A percentile compares a stretch with the other conserved stretches of the same genome.
These are phyloP conservation scores for Fusarium sp. DNA, from an alignment of 2,329 filamentous ascomycete species.

Conservation along the genomic window DNA sequence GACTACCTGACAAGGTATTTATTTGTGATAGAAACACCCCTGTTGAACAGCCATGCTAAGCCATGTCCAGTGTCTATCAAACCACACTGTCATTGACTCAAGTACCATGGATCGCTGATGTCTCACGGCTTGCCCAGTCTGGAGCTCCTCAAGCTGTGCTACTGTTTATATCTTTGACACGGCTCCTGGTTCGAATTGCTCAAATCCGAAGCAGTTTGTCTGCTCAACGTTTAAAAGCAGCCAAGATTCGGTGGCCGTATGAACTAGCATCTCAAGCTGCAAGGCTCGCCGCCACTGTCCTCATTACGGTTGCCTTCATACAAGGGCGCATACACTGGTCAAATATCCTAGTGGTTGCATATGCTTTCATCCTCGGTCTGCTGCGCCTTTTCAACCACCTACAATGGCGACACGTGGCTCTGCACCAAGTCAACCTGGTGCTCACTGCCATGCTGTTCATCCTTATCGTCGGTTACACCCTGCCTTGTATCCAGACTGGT, in stretches of 20 bases:
- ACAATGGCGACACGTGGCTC: conserved; percentile 59
- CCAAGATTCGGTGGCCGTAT: conserved; percentile 55
- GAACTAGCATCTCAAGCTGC: conserved; percentile 58
- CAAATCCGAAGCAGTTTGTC: conserved; percentile 46
- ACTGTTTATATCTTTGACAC: conserved; percentile 52
- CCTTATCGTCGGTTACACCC: conserved; percentile 51
- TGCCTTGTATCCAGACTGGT: conserved; percentile 58
- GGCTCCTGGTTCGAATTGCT: conserved; percentile 50
- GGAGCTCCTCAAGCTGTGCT: conserved; percentile 55
- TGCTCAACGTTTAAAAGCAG: conserved; percentile 48
- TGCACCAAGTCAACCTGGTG: conserved; percentile 63
- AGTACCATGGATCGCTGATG: conserved; percentile 54
- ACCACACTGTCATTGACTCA: conserved; percentile 31
- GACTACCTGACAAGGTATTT: conserved; percentile 36
- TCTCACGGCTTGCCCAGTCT: conserved; percentile 55
- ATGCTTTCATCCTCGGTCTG: conserved; percentile 59
- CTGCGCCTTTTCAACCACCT: conserved; percentile 55
- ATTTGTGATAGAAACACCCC: conserved; percentile 8
- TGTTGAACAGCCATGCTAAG: conserved; percentile 3
- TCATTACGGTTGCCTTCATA: conserved; percentile 53
- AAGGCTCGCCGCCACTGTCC: conserved; percentile 54
- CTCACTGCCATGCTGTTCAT: conserved; percentile 53
- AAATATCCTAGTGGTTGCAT: conserved; percentile 52
- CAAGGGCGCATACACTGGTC: conserved; percentile 51
- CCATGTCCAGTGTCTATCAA: conserved; percentile 20